Base-by-base conservation (phyloP, 2,329 filamentous ascomycete genomes). In the Setomelanomma holmii region DNA sequence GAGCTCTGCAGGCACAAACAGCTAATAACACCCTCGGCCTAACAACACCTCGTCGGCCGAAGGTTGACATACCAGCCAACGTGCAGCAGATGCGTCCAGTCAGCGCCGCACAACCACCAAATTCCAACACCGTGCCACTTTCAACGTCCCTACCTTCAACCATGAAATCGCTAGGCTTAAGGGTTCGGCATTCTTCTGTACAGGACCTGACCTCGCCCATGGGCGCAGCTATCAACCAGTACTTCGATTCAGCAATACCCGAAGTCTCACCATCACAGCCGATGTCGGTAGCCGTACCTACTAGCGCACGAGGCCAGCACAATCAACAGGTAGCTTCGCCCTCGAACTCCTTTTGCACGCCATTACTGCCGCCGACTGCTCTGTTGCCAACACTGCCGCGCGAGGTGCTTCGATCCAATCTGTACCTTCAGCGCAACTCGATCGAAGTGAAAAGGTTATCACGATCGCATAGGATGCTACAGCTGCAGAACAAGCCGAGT, bases 281-380 rank as follows among this genome's bases (percentile, higher is more conserved):
- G 38, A 35, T 34, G n/a, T 24, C 19, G 10, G 10, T n/a, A 7
- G 40, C n/a, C n/a, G 33, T 27, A 14, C 56, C 61, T 3, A 39
- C 53, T 5, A 57, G 51, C 39, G 49, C 54, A 12, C 55, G 56
- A 6, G 45, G 56, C 14, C 40, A 55, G 6, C 56, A 57, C n/a
- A 64, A 65, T 19, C 49, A 56, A 17, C 49, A 64, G 14, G 46
- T 63, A 20, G 40, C 63, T 0, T 54, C 48, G 3, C 62, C 61
- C 1, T 38, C 59, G 4, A 64, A 65, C 19, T 58, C 61, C 2
- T 57, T 49, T 4, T 33, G 53, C 3, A 52, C 42, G 14, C 45
- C 48, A 16, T 40, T 17, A 21, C 21, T n/a, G 1, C 14, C 17
- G 6, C 46, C 39, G 12, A 20, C 16, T 11, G 24, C 12, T 20